Conservation (phyloP, 768 basidiomycete genomes). For the Leccinum disarticulatum region DNA sequence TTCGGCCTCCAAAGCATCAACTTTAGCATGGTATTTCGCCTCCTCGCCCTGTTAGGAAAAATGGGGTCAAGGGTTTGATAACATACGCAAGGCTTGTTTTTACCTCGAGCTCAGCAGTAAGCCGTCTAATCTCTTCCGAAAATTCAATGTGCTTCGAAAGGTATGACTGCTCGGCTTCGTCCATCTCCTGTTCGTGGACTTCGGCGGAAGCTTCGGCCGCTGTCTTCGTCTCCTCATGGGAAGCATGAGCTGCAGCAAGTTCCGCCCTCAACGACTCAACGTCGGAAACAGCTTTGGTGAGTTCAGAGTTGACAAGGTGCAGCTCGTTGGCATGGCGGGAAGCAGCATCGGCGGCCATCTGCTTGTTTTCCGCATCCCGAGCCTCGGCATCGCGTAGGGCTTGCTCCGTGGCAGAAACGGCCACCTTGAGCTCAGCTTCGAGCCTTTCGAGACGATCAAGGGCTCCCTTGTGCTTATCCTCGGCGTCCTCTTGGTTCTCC, state of each 20-base stretch:
- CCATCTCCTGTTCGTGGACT: constrained; percentile 47
- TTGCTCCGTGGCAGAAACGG: constrained; percentile 46
- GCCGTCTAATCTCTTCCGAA: constrained; percentile 52
- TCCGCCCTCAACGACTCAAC: constrained; percentile 48
- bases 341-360: constrained; percentile 41
- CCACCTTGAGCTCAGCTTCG: constrained; percentile 54
- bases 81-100: constrained; percentile 12
- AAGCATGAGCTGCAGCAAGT: constrained; percentile 42
- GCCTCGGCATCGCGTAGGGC: constrained; percentile 46
- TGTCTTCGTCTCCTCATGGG: constrained; percentile 49
- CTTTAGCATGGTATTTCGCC: constrained; percentile 61
- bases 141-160: constrained; percentile 51
- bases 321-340: constrained; percentile 48
- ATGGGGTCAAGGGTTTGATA: background rate
- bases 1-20: constrained; percentile 64
- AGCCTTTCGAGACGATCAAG: constrained; percentile 47
- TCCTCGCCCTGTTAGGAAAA: constrained; percentile 57
- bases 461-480: constrained; percentile 55
- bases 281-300: constrained; percentile 42
- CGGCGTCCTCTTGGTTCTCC: constrained; percentile 63
- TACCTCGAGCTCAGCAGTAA: constrained; percentile 68
- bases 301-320: constrained; percentile 43
- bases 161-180: constrained; percentile 51
- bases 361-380: constrained; percentile 46
- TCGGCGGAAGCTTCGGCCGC: constrained; percentile 47